Evolutionary conservation across 1,139 yeast species (phyloP).

Genomic region (Pichia cactophila): DNA sequence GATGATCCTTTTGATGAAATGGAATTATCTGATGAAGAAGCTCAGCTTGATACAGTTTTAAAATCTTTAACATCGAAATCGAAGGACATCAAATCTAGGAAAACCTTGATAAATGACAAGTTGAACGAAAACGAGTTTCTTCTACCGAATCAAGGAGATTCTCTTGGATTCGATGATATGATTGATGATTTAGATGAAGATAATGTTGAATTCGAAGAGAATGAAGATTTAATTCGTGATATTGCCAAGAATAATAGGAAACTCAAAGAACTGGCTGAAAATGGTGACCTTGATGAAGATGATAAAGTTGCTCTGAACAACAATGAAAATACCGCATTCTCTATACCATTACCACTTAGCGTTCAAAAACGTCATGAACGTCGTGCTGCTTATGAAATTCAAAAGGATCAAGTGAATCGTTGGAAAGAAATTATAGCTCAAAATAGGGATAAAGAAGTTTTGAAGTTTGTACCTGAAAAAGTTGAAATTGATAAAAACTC

Average conservation of each 20-base stretch:
- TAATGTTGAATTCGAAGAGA: conserved; percentile 19
- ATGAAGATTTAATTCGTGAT: conserved; percentile 11
- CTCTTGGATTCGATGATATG: conserved; percentile 68
- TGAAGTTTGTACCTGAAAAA: conserved; percentile 58
- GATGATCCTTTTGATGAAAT: conserved; percentile 26
- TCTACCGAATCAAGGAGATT: conserved; percentile 52
- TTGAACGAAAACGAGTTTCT: conserved; percentile 65
- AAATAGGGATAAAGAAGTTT: conserved; percentile 77
- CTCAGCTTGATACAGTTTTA: conserved; percentile 25
- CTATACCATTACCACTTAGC: conserved; percentile 79
- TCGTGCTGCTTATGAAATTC: conserved; percentile 81
- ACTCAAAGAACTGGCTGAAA: conserved; percentile 1
- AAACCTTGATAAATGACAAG: conserved; percentile 42
- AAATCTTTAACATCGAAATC: conserved; percentile 24
- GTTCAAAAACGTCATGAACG: conserved; percentile 84
- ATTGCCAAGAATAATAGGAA: conserved; percentile 8
- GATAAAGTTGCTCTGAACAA: conserved; percentile 21
- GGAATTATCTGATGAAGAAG: conserved; percentile 16
- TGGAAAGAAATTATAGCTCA: conserved; percentile 82
- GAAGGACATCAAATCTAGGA: conserved; percentile 31
- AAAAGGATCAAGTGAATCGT: conserved; percentile 76
- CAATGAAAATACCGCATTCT: conserved; percentile 41
- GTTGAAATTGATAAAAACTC: conserved; percentile 39
- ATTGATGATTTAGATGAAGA: conserved; percentile 45
- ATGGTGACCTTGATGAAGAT: conserved; percentile 21